Base-by-base conservation (phyloP, 768 basidiomycete species). In the Lactarius psammicola region DNA sequence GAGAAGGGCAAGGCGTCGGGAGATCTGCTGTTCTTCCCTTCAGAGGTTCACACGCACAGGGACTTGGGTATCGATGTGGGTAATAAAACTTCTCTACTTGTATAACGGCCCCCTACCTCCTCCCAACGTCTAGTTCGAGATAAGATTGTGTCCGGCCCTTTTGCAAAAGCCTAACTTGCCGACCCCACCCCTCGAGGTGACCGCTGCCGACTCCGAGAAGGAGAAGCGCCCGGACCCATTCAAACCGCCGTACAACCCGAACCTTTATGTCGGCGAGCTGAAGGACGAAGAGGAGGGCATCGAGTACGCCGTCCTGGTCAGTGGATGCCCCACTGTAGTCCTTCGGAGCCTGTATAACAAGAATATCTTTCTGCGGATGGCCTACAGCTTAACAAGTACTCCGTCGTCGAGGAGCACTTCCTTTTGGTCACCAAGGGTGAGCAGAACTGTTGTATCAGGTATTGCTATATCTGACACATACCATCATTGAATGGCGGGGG, bases 331-430 rank as follows among this genome's bases (percentile, higher is more conserved):
- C 40, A 8, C 26, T 36, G 18, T 51, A 10, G 26, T 33, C 44
- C 26, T 34, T 49, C 44, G 8, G 42, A 23, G 9, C 10, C 8
- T 28, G 33, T 36, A 59, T 26, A 15, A 26, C 23, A n/a, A 40
- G 17, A 10, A 13, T 17, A 30, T 5, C 6, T 31, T 23, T 30
- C 10, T 31, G 20, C 33, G 46, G 20, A 46, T 28, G 17, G 17
- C n/a, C 3, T n/a, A 53, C 68, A 94, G 92, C 77, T 94, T 72
- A 95, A 94, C 77, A 94, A 93, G 77, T 96, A 84, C 76, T 87
- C 92, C 36, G 84, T 97, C 23, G 83, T 92, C 10, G 89, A 88
- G 0, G 80, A 87, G 54, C 95, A 98, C 73, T 94, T 97, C 71
- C 80, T 97, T n/a, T 76, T 97, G 60, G 85, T 91, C 53, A 90